Evolutionary conservation across 768 basidiomycete species (phyloP).

Genomic region (Boletellus ananas): DNA sequence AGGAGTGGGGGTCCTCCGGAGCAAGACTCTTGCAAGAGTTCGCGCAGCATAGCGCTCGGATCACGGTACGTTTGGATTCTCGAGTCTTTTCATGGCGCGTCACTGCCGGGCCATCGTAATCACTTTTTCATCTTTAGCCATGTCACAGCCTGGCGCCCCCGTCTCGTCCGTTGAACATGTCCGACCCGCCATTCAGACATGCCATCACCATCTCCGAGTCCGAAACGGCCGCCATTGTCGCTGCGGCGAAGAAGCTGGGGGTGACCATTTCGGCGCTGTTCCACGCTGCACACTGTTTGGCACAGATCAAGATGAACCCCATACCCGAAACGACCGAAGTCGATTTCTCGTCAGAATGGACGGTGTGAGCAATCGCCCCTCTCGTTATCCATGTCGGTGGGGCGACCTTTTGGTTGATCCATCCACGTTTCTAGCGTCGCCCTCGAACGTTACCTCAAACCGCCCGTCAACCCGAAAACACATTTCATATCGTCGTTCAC

Average conservation of each 20-base stretch:
- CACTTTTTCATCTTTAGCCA: background rate
- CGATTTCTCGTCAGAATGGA: slow-evolving; percentile 8
- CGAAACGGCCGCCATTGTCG: slow-evolving; percentile 11
- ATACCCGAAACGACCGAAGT: slow-evolving; percentile 8
- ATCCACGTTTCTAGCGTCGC: slow-evolving; percentile 2
- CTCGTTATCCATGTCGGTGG: no score
- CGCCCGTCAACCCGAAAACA: slow-evolving; percentile 15
- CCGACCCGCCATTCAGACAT: slow-evolving; percentile 7
- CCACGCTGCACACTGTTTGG: slow-evolving; percentile 23
- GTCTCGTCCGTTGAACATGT: slow-evolving; percentile 2
- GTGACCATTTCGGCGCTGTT: slow-evolving; percentile 16
- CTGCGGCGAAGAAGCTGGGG: slow-evolving; percentile 8
- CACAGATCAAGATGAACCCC: slow-evolving; percentile 20
- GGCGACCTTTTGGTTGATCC: background rate
- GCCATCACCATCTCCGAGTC: background rate
- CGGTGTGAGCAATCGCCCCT: slow-evolving; percentile 8
- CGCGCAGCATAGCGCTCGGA: slow-evolving; percentile 1
- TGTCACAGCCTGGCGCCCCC: slow-evolving; percentile 10
- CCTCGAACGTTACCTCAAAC: slow-evolving; percentile 19
- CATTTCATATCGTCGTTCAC: slow-evolving; percentile 16
- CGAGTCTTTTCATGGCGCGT: background rate
- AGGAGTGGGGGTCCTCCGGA: slow-evolving; percentile 17
- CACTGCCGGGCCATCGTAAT: background rate
- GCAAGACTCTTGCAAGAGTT: background rate
- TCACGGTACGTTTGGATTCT: slow-evolving; percentile 5